These are phyloP conservation scores for Chrysoporthe austroafricana DNA, from an alignment of 2,329 filamentous ascomycete genomes.

Conservation along the genomic window DNA sequence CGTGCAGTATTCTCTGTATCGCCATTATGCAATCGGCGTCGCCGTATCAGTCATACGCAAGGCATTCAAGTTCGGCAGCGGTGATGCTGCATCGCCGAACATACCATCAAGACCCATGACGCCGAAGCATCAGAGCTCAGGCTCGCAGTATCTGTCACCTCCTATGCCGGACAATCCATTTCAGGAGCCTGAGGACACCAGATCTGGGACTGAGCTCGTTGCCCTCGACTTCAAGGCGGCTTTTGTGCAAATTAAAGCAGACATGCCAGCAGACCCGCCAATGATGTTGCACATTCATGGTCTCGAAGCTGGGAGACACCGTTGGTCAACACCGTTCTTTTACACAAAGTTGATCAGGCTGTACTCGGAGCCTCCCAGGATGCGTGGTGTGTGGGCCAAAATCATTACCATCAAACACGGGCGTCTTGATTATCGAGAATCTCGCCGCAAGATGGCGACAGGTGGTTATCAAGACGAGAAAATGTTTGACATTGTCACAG, in stretches of 20 bases:
- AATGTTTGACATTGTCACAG: slow-evolving; percentile 80
- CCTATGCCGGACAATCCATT: slow-evolving; percentile 42
- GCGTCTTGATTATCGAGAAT: slow-evolving; percentile 79
- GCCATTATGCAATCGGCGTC: slow-evolving; percentile 87
- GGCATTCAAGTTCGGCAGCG: slow-evolving; percentile 63
- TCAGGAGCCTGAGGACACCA: slow-evolving; percentile 40
- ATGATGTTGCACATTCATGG: slow-evolving; percentile 89
- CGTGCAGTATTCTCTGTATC: slow-evolving; percentile 88
- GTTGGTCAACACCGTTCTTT: slow-evolving; percentile 85
- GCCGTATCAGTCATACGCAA: slow-evolving; percentile 75
- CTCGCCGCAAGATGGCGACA: slow-evolving; percentile 66
- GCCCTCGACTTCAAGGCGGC: slow-evolving; percentile 81
- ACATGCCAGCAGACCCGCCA: slow-evolving; percentile 85
- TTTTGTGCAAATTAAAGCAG: slow-evolving; percentile 84
- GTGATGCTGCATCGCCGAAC: slow-evolving; percentile 38
- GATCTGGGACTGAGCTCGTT: slow-evolving; percentile 64
- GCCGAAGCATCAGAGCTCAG: slow-evolving; percentile 21
- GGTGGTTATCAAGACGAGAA: slow-evolving; percentile 70
- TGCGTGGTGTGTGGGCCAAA: slow-evolving; percentile 83
- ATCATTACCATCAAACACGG: slow-evolving; percentile 82
- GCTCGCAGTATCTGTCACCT: slow-evolving; percentile 43
- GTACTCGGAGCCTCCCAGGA: slow-evolving; percentile 83
- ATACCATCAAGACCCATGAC: slow-evolving; percentile 31
- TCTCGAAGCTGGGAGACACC: slow-evolving; percentile 79
- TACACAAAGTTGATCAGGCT: slow-evolving; percentile 78